phyloP scores from a whole-genome alignment of 148 eudicot species.

The Vaccinium macrocarpon region DNA sequence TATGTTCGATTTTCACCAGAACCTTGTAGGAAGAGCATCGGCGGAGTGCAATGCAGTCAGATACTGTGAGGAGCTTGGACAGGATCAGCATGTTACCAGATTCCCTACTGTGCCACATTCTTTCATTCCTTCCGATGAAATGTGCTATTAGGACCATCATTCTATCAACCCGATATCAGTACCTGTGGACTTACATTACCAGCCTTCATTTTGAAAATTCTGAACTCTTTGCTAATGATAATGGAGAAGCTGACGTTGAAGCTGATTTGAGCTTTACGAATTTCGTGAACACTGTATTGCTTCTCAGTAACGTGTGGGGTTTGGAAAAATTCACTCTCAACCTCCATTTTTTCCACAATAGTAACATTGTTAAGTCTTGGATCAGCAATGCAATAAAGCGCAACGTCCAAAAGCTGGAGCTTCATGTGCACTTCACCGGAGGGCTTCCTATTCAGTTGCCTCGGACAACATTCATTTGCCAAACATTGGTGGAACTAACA shows the following conservation, averaged over 20 bases:
- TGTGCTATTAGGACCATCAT: slow-evolving; percentile 4
- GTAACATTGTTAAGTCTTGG: not conserved
- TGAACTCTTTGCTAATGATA: not conserved
- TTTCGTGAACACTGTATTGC: not conserved
- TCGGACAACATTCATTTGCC: not conserved
- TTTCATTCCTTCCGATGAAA: slow-evolving; percentile 24
- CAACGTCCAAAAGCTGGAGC: not conserved
- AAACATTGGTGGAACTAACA: not conserved
- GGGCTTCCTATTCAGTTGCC: not conserved
- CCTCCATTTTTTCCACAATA: not conserved
- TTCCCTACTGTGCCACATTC: slow-evolving; percentile 20
- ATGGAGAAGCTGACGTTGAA: too few species aligned
- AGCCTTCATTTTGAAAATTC: slow-evolving; percentile 20
- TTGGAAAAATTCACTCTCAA: not conserved
- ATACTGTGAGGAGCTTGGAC: slow-evolving; percentile 6
- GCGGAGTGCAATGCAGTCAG: not conserved
- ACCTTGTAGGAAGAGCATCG: not conserved
- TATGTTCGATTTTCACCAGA: too few species aligned
- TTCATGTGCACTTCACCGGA: not conserved
- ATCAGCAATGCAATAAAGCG: not conserved
- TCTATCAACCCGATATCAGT: slow-evolving; percentile 23
- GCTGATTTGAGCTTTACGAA: not conserved
- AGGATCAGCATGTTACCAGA: slow-evolving; percentile 22
- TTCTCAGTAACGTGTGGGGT: not conserved
- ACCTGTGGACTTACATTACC: slow-evolving; percentile 22